Conservation (phyloP, 768 basidiomycete genomes). For the Tricholoma furcatifolium region DNA sequence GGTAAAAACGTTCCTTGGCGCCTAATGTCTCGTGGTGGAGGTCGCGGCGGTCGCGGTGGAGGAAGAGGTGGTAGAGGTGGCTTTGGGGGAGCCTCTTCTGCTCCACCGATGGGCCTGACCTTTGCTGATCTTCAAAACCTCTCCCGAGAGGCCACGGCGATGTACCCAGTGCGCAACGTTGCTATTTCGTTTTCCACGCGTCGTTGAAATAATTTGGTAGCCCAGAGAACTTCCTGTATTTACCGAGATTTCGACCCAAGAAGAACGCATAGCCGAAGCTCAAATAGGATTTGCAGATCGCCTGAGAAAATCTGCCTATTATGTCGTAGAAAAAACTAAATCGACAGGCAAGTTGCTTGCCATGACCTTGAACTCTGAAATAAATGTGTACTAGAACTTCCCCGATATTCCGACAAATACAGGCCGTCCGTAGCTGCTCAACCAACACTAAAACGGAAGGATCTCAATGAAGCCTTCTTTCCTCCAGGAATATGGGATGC, state of each 20-base stretch:
- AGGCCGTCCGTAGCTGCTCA: slow-evolving; percentile 57
- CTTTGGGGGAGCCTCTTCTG: slow-evolving; percentile 47
- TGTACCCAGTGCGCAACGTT: slow-evolving; percentile 72
- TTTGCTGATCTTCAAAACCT: slow-evolving; percentile 78
- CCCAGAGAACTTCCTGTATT: slow-evolving; percentile 67
- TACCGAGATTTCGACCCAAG: slow-evolving; percentile 62
- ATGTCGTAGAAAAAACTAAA: slow-evolving; percentile 69
- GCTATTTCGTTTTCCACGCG: slow-evolving; percentile 21
- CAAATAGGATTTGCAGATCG: slow-evolving; percentile 68
- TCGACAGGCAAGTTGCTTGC: slow-evolving; percentile 42
- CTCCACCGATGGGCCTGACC: slow-evolving; percentile 77
- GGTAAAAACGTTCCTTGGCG: slow-evolving; percentile 9
- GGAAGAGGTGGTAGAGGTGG: slow-evolving; percentile 59
- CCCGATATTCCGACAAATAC: slow-evolving; percentile 85
- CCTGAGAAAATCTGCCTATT: slow-evolving; percentile 70
- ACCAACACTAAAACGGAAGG: slow-evolving; percentile 66
- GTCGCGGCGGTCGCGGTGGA: slow-evolving; percentile 37
- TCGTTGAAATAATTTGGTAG: slow-evolving; percentile 37
- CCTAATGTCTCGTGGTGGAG: slow-evolving; percentile 40
- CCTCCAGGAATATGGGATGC: slow-evolving; percentile 73
- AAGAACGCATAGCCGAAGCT: slow-evolving; percentile 61
- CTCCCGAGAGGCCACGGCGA: slow-evolving; percentile 70
- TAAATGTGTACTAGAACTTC: slow-evolving; percentile 48
- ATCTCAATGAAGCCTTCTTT: slow-evolving; percentile 76
- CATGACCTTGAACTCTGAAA: slow-evolving; percentile 17